Evolutionary conservation across 1,284 basidiomycete species (phyloP), one percentile per base, ranked within the genome.

Genomic region (Boletus smithii): DNA sequence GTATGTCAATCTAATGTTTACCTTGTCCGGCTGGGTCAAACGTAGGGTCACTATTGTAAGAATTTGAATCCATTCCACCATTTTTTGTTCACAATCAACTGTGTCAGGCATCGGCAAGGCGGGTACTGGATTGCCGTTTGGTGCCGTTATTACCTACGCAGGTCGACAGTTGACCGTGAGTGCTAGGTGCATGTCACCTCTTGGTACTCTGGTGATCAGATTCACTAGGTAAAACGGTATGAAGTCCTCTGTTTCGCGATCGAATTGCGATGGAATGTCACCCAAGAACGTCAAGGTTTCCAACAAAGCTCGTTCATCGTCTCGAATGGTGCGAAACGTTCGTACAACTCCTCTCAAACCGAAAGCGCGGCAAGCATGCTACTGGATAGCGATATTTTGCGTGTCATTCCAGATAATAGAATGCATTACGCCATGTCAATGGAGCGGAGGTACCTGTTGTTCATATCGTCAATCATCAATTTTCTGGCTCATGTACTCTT

Each of bases 201-300:
- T 23, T 29, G 20, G 20, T 23, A 5, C 3, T 40, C 20, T 30
- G 17, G 17, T 38, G 24, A 40, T 40, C 24, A 32, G 27, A 16
- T 41, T 27, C 35, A 24, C 35, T 16, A 60, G 62, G 55, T 63
- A 20, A 62, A 55, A 20, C 54, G 38, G 1, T 67, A 67, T 42
- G 63, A 67, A 42, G 56, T 62, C 16, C 60, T 62, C 27, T 67
- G 63, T 39, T 65, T 65, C 13, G 61, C 57, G 0, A 44, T 18
- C 4, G 42, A 48, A 41, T 60, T 66, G 61, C 50, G 59, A 42
- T 67, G 61, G 65, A 44, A n/a, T 8, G 39, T 61, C 18, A 26
- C 31, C 7, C 32, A 44, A 22, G 46, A 37, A 17, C 42, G 7
- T 11, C 38, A 51, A 30, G 1, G 4, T 11, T 4, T 53, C 17